Evolutionary conservation across 2,329 filamentous ascomycete species (phyloP), one percentile per base, ranked within the genome.

Genomic region (Monosporascus sp.): DNA sequence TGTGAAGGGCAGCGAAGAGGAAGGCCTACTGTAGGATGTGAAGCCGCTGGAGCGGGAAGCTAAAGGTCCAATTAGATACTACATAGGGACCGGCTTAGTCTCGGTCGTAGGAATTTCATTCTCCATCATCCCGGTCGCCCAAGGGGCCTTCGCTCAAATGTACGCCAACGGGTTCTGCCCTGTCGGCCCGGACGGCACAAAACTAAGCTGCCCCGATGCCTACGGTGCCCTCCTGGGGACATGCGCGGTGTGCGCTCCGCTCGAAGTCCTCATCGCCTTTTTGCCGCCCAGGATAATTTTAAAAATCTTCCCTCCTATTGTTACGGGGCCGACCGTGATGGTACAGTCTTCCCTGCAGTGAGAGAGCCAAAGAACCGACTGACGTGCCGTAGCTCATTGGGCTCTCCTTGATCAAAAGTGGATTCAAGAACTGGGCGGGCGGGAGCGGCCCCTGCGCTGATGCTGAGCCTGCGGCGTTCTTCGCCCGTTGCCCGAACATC

Each of bases 61-160:
- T 58, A 40, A 49, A 35, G 2, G n/a, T 44, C 17, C 2, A 24
- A 24, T 9, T 38, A 87, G 85, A 3, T 91, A 91, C 67, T 89
- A 84, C 58, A 72, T 91, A 55, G 88, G 90, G 11, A 94, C 90
- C 0, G 90, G 90, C 2, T 72, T 94, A 24, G 85, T 94, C 54
- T 90, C 87, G 0, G 90, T 91, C 3, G 87, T 91, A 3, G 88
- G 87, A 17, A 87, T 90, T 17, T 89, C 88, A 0, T 93, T 93
- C 66, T 79, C 87, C 46, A 86, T 88, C 55, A 89, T 92, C 56
- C 82, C 87, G 3, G 83, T 91, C 26, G 87, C 88, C 1, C 80
- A 79, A 35, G 87, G 88, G 47, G 87, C 85, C 4, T 81, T 94
- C 43, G 68, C 75, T 2, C 88, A 93, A 65, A 93, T 92, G 87